Percentiles rank a stretch among this genome's conserved stretches.
Evolutionary conservation across 2,329 filamentous ascomycete species (phyloP).

Genomic region (Chaetomiaceae sp.): DNA sequence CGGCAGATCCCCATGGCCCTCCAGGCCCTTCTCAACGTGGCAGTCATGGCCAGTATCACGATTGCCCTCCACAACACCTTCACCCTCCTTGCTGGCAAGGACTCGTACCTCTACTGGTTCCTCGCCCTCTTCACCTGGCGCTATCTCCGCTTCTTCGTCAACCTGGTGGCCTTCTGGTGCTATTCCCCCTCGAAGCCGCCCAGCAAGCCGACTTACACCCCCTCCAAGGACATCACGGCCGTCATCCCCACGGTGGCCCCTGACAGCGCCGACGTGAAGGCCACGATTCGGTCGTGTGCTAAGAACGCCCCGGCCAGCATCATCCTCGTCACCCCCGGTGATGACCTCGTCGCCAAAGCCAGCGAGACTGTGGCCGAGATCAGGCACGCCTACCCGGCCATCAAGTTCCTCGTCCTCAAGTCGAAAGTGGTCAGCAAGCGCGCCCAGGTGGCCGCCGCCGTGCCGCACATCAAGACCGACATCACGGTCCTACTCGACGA

Average conservation of each 20-base stretch:
- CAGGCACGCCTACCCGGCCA: constrained; percentile 14
- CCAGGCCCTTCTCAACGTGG: neutral
- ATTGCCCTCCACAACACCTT: neutral
- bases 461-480: constrained; percentile 35
- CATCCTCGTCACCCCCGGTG: constrained; percentile 44
- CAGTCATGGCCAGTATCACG: neutral
- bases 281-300: constrained; percentile 39
- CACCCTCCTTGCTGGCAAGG: neutral
- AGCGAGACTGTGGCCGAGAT: constrained; percentile 13
- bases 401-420: constrained; percentile 31
- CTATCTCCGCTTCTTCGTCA: constrained; percentile 43
- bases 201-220: constrained; percentile 30
- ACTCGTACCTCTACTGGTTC: constrained; percentile 21
- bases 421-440: constrained; percentile 44
- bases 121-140: constrained; percentile 38
- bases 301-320: constrained; percentile 36
- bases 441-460: constrained; percentile 40
- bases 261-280: constrained; percentile 35
- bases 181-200: constrained; percentile 36
- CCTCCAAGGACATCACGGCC: constrained; percentile 42
- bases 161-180: constrained; percentile 37
- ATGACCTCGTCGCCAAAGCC: constrained; percentile 24
- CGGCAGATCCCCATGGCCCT: no score
- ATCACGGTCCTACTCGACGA: constrained; percentile 49
- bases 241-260: constrained; percentile 50